Evolutionary conservation across 495 filamentous ascomycete species (phyloP), one percentile per base, ranked within the genome.

Genomic region (Aspergillus egyptiacus): DNA sequence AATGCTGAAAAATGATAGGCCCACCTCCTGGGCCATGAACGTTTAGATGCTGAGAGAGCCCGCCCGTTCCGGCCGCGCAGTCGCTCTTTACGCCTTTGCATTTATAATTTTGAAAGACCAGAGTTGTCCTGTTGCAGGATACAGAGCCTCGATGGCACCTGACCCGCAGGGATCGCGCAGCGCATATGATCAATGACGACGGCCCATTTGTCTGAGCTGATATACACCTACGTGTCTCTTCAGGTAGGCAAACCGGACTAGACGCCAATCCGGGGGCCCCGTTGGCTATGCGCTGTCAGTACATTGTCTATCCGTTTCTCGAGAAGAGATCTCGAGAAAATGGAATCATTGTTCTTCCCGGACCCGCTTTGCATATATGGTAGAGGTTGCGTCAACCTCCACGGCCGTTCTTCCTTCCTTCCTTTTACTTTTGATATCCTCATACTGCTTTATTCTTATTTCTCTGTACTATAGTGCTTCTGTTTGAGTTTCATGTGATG

Each of bases 1-100:
- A 58, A 70, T 33, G 52, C 55, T 36, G 61, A 70, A 48, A 56
- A 55, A 46, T 56, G 40, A 33, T 50, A 47, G 5, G 19, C 22
- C 19, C 20, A 17, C 22, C n/a, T 27, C 9, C 8, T 40, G 23
- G 19, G 20, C 20, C 19, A n/a, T 22, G 20, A 39, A 2, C 7
- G n/a, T 39, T 20, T 6, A 10, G 20, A 39, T 13, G 6, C 10
- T 20, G 23, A 8, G 36, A 24, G 36, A 39, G 19, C 18, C 19
- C 36, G 9, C 10, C 36, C 19, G 11, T 9, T 5, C 30, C 8
- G 19, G 8, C 13, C 8, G 32, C 32, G 19, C 10, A 39, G 11
- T 39, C 19, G 19, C 36, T 39, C 36, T 18, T 20, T 23, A n/a
- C 23, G 24, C 24, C 8, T 27, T 27, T 8, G n/a, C n/a, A n/a